Evolutionary conservation across 1,284 basidiomycete genomes (phyloP), one percentile per base, ranked within the genome.

Genomic region (Testicularia cyperi): DNA sequence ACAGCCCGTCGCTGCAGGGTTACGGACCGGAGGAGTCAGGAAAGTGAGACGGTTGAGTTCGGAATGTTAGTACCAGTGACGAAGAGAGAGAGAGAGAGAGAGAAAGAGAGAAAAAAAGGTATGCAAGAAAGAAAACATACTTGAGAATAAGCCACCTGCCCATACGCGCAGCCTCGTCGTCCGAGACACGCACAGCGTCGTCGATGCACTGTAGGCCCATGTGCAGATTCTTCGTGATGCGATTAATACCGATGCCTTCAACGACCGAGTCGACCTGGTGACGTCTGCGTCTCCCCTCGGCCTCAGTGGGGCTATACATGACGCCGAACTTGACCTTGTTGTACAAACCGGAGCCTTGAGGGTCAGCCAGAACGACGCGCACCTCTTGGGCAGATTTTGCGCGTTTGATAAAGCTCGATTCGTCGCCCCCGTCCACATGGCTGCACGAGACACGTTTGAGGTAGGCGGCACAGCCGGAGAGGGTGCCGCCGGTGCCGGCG

Each of bases 401-500:
- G 8, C 60, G 29, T 1, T 25, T 21, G 14, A 49, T 51, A 25
- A 54, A 53, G 0, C 38, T 4, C 35, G 36, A 12, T n/a, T 38
- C 2, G 48, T 26, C 7, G 14, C 10, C 2, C 8, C 26, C 2
- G 16, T 30, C 10, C 31, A 23, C 10, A 13, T n/a, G 5, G 37
- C 34, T 46, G 46, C 54, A 64, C n/a, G 54, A 82, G n/a, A 54
- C 54, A 8, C 53, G 61, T 52, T 81, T 95, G 36, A 98, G 79
- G 70, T 83, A 95, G 31, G 81, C 82, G 0, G 90, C 90, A 1
- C 83, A 84, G 0, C 94, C 95, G 1, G 90, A 86, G 27, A 99
- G 84, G 0, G 94, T 97, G 3, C 95, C 95, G 5, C 95, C 95
- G 0, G 94, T 98, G 82, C 90, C 91, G 51, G 92, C 92, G 1